Conservation (phyloP, 2,329 filamentous ascomycete genomes). For the Aspergillus viridinutans region DNA sequence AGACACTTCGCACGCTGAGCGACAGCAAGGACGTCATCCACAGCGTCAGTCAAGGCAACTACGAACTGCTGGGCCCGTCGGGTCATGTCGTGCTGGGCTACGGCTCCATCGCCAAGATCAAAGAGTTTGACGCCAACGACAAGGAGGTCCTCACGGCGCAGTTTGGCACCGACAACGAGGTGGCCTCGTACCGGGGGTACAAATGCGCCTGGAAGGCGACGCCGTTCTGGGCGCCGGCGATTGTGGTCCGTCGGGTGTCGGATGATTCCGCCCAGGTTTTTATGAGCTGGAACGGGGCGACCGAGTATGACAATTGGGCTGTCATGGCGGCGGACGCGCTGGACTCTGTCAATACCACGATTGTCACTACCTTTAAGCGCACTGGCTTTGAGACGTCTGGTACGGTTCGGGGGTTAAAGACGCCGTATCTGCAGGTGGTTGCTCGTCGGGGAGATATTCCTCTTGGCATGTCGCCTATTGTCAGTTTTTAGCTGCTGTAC, state of each 20-base stretch:
- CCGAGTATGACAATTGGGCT: conserved; percentile 35
- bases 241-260: conserved; percentile 14
- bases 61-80: conserved; percentile 20
- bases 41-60: conserved; percentile 28
- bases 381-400: conserved; percentile 27
- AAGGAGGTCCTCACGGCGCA: conserved; percentile 29
- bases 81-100: conserved; percentile 31
- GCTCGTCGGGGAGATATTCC: conserved; percentile 25
- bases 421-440: conserved; percentile 24
- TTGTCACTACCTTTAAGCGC: conserved; percentile 20
- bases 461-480: conserved; percentile 19
- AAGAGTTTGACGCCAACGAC: conserved; percentile 31
- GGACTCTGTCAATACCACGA: conserved; percentile 13
- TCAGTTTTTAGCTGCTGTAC: conserved; percentile 5
- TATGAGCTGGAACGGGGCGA: conserved; percentile 40
- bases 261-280: conserved; percentile 20
- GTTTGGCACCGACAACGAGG: conserved; percentile 27
- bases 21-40: conserved; percentile 22
- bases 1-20: conserved; percentile 17
- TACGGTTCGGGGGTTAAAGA: conserved; percentile 12
- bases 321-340: conserved; percentile 23
- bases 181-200: conserved; percentile 34
- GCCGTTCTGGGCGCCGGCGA: conserved; percentile 25
- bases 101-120: conserved; percentile 33
- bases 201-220: conserved; percentile 33